Evolutionary conservation across 495 filamentous ascomycete genomes (phyloP).

Genomic region (Lentithecium fluviatile): DNA sequence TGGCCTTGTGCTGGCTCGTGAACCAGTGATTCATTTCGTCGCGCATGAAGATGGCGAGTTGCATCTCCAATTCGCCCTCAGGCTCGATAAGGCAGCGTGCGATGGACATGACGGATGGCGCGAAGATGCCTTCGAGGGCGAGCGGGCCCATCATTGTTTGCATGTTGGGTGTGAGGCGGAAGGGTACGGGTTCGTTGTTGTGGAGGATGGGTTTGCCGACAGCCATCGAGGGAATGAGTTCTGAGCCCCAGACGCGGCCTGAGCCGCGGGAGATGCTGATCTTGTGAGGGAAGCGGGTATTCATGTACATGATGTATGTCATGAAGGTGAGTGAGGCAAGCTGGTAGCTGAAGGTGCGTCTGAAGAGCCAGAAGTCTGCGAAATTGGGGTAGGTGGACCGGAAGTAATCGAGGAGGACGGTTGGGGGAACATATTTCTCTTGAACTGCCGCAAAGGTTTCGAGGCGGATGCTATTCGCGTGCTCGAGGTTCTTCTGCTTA

Average conservation of each 20-base stretch:
- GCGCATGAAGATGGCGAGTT: slow-evolving; percentile 87
- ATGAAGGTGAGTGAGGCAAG: slow-evolving; percentile 96
- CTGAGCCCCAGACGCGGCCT: slow-evolving; percentile 94
- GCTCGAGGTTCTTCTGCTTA: slow-evolving; percentile 52
- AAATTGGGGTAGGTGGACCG: slow-evolving; percentile 83
- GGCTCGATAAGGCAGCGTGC: slow-evolving; percentile 93
- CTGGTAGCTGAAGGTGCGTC: slow-evolving; percentile 92
- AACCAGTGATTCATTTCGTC: slow-evolving; percentile 99
- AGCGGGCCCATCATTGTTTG: slow-evolving; percentile 94
- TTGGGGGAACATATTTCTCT: slow-evolving; percentile 81
- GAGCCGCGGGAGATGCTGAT: slow-evolving; percentile 84
- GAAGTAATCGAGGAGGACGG: slow-evolving; percentile 84
- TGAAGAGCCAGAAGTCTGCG: slow-evolving; percentile 96
- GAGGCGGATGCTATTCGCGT: slow-evolving; percentile 64
- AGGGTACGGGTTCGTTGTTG: slow-evolving; percentile 90
- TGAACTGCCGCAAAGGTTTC: slow-evolving; percentile 91
- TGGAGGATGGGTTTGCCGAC: slow-evolving; percentile 80
- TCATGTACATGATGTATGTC: slow-evolving; percentile 97
- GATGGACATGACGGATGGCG: slow-evolving; percentile 88
- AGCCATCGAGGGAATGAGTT: slow-evolving; percentile 83
- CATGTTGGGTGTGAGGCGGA: slow-evolving; percentile 94
- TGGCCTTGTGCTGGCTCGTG: slow-evolving; percentile 71
- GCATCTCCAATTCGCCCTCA: slow-evolving; percentile 81
- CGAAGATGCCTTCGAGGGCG: slow-evolving; percentile 92
- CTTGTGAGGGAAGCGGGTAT: slow-evolving; percentile 90